Evolutionary conservation across 2,329 filamentous ascomycete species (phyloP), one percentile per base, ranked within the genome.

Genomic region (Lithohypha guttulata): DNA sequence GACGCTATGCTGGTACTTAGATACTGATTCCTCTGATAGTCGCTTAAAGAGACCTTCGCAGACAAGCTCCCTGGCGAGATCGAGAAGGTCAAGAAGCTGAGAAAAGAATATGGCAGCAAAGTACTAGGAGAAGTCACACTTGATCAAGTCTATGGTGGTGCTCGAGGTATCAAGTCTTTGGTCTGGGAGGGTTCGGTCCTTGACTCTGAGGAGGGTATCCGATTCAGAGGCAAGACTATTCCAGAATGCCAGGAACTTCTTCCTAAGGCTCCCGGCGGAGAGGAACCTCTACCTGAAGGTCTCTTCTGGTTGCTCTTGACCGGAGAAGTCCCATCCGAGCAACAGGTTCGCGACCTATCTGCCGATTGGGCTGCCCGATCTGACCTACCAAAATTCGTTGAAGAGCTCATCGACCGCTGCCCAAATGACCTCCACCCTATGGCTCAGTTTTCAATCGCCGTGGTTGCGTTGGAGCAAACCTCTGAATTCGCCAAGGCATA

Each of bases 301-400:
- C 86, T 98, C 63, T 98, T 98, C 83, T 98, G 91, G 91, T 83
- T 98, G 55, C 84, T 98, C 62, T 68, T 98, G 66, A 98, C 91
- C 51, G 91, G 91, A 55, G 91, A 98, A 77, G 84, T 98, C 53
- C 91, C 91, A 55, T 83, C 79, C 53, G 91, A 96, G 75, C 84
- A 95, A 73, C 91, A 98, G 75, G 91, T 96, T 59, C 87, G 87
- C 64, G 87, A 93, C 60, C 82, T 98, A 53, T 96, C 91, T 53
- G 89, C 91, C 49, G 91, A 98, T 70, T 96, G 89, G 91, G 91
- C 91, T 63, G 91, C 91, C 61, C 87, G 91, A 59, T 86, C 91
- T 68, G 85, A 93, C 59, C 71, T 98, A 54, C 91, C 91, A 70
- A 93, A 93, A 73, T 96, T 93, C 70, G 77, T 98, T 60, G 87